phyloP scores from a whole-genome alignment of 495 filamentous ascomycete species.

The Podospora tetraspora region DNA sequence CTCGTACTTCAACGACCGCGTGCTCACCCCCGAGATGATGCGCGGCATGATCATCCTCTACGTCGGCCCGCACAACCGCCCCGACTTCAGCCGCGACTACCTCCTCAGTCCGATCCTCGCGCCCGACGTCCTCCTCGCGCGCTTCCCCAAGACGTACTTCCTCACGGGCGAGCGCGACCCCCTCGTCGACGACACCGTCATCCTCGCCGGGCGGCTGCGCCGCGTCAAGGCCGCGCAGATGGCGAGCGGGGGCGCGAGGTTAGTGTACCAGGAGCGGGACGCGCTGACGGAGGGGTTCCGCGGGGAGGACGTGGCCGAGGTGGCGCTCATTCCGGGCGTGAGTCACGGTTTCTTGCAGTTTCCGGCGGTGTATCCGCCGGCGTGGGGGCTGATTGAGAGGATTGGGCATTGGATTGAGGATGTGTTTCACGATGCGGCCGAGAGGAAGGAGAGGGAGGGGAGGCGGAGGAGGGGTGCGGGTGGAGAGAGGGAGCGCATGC shows the following conservation, averaged over 20 bases:
- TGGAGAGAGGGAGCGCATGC: constrained; percentile 33
- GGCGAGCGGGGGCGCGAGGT: constrained; percentile 24
- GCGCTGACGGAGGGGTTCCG: constrained; percentile 49
- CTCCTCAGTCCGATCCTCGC: constrained; percentile 84
- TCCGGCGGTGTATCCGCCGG: constrained; percentile 76
- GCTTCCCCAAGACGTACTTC: constrained; percentile 89
- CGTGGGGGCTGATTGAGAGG: constrained; percentile 71
- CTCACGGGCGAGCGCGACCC: constrained; percentile 94
- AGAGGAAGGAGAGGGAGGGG: constrained; percentile 21
- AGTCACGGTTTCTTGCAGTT: constrained; percentile 94
- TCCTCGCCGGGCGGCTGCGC: constrained; percentile 83
- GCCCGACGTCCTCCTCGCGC: constrained; percentile 71
- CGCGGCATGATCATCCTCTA: constrained; percentile 98
- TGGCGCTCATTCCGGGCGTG: constrained; percentile 78
- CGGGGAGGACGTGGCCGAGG: constrained; percentile 72
- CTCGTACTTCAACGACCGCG: constrained; percentile 93
- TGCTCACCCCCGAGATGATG: constrained; percentile 97
- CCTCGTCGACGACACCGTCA: constrained; percentile 91
- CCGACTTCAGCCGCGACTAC: constrained; percentile 88
- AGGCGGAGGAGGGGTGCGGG: constrained; percentile 21
- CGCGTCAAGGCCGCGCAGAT: constrained; percentile 68
- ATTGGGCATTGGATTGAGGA: constrained; percentile 73
- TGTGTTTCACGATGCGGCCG: constrained; percentile 51
- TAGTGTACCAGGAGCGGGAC: constrained; percentile 30
- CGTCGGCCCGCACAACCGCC: constrained; percentile 85